Evolutionary conservation across 208 protist genomes (phyloP), one percentile per base, ranked within the genome.

Genomic region (Leishmania arabica): DNA sequence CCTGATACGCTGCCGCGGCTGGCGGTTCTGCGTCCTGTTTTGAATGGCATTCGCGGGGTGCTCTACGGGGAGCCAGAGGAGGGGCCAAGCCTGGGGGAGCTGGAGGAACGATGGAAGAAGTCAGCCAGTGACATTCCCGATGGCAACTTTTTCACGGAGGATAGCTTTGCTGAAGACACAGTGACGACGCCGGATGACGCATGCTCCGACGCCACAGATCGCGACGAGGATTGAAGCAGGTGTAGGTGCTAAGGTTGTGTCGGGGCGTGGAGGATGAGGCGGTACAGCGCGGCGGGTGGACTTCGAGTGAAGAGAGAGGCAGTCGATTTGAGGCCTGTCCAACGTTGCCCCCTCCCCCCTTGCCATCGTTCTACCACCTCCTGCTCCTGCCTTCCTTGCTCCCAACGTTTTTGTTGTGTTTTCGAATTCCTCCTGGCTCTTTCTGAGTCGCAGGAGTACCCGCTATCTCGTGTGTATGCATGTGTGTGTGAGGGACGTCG

Each of bases 1-100:
- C 85, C 89, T 31, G 85, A 93, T 47, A 93, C 90, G 37, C 80
- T 97, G 69, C 94, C 94, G 45, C 90, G 93, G 65, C 85, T 97
- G 69, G 87, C 65, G 64, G 89, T 96, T 75, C 87, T 97, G 84
- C 88, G 79, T 21, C 88, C 82, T 1, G 88, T 95, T 37, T 70
- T 97, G 75, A 84, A 90, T 72, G 94, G 94, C 15, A 73, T 97
- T 68, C 87, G 91, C 24, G 83, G 85, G 76, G 88, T 97, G 60
- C 87, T 97, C 8, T 95, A 91, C 80, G 93, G 90, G 3, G 92
- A 96, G 76, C 79, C 78, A 58, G 92, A 97, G 77, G 71, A 85
- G 17, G 90, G 94, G 7, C 83, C 69, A 5, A 93, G 88, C 13
- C 69, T 95, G 51, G 82, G 90, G 4, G 88, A 93, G 66, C 66